Percentiles rank a stretch among this genome's conserved stretches.
phyloP scores from a whole-genome alignment of 2,329 filamentous ascomycete species.

The Plenodomus lindquistii region DNA sequence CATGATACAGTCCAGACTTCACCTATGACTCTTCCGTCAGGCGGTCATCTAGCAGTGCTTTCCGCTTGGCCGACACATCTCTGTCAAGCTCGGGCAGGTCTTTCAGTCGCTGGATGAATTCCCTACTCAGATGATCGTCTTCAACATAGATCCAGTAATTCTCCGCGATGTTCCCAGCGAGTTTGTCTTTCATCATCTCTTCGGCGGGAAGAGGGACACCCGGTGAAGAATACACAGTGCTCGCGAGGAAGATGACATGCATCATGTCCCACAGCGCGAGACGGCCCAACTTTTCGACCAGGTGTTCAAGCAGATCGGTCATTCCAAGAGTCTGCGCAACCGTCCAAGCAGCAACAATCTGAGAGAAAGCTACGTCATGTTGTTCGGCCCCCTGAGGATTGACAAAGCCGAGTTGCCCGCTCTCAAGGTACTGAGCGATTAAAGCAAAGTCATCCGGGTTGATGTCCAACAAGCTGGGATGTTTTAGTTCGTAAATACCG shows the following conservation, averaged over 20 bases:
- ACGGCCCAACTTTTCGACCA: slow-evolving; percentile 24
- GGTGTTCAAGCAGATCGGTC: slow-evolving; percentile 31
- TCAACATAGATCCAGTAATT: slow-evolving; percentile 20
- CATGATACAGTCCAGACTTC: too few species aligned
- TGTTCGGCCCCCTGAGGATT: slow-evolving; percentile 16
- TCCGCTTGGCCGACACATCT: background rate
- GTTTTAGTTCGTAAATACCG: slow-evolving; percentile 18
- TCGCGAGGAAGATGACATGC: slow-evolving; percentile 19
- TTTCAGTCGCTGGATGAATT: slow-evolving; percentile 13
- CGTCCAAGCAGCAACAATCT: slow-evolving; percentile 29
- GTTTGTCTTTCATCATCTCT: slow-evolving; percentile 14
- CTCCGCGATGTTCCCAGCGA: slow-evolving; percentile 24
- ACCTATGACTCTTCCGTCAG: background rate
- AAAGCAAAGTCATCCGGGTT: slow-evolving; percentile 24
- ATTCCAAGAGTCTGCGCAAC: slow-evolving; percentile 24
- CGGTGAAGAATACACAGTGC: slow-evolving; percentile 15
- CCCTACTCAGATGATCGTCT: slow-evolving; percentile 6
- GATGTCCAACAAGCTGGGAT: slow-evolving; percentile 20
- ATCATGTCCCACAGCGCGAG: slow-evolving; percentile 4
- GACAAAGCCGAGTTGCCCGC: slow-evolving; percentile 23
- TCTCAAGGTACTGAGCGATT: slow-evolving; percentile 30
- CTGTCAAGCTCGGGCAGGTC: slow-evolving; percentile 11
- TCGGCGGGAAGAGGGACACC: slow-evolving; percentile 5
- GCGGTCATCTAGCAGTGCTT: background rate
- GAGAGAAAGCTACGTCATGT: slow-evolving; percentile 9